A percentile compares a stretch with the other conserved stretches of the same genome.
Evolutionary conservation across 2,329 filamentous ascomycete genomes (phyloP).

Genomic region (Ophiostoma quercus): DNA sequence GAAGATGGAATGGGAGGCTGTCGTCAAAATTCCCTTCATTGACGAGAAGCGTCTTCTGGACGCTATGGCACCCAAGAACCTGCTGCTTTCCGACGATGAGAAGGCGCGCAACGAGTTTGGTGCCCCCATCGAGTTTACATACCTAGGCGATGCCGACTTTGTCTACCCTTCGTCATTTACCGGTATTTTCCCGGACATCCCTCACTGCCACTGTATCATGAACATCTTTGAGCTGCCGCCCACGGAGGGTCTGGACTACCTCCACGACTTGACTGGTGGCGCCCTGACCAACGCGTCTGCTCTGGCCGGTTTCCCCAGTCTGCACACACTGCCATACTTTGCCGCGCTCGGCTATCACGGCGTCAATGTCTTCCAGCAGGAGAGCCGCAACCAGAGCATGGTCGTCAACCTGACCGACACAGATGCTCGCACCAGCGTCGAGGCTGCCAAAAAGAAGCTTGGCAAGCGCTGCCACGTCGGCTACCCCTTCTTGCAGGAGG

Average conservation of each 20-base stretch:
- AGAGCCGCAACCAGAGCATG: slow-evolving; percentile 95
- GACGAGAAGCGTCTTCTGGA: slow-evolving; percentile 78
- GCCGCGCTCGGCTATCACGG: slow-evolving; percentile 81
- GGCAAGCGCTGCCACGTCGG: slow-evolving; percentile 85
- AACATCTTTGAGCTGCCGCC: slow-evolving; percentile 94
- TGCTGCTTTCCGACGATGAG: slow-evolving; percentile 70
- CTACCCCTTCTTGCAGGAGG: slow-evolving; percentile 93
- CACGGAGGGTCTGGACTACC: slow-evolving; percentile 81
- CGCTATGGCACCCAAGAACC: slow-evolving; percentile 82
- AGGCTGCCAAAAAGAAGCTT: slow-evolving; percentile 70
- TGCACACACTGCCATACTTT: slow-evolving; percentile 79
- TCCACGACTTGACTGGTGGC: slow-evolving; percentile 76
- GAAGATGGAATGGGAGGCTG: slow-evolving; percentile 99
- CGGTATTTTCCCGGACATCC: slow-evolving; percentile 84
- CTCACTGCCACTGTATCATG: slow-evolving; percentile 82
- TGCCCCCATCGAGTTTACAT: slow-evolving; percentile 87
- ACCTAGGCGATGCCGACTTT: slow-evolving; percentile 70
- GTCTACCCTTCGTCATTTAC: slow-evolving; percentile 81
- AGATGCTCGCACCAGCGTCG: slow-evolving; percentile 63
- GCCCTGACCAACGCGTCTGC: slow-evolving; percentile 76
- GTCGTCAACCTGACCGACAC: slow-evolving; percentile 76
- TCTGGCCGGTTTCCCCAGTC: slow-evolving; percentile 87
- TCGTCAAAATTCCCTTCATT: slow-evolving; percentile 98
- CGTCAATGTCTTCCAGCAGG: slow-evolving; percentile 90
- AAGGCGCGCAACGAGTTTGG: slow-evolving; percentile 83